Evolutionary conservation across 202 grass and related monocot genomes (phyloP), one percentile per base, ranked within the genome.

Genomic region (Setaria viridis): DNA sequence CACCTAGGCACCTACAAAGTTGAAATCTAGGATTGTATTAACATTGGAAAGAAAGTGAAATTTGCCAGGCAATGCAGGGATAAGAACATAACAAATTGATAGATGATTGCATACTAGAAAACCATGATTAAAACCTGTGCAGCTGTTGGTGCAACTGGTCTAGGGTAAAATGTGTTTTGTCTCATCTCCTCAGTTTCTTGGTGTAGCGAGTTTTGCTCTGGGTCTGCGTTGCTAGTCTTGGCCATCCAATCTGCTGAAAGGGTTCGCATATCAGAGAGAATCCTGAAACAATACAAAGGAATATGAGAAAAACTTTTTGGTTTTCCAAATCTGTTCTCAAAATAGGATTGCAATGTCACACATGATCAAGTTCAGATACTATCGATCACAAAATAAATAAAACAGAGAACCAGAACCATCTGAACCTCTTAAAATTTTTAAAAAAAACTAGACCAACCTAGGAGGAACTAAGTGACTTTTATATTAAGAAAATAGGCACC

Each of bases 191-290:
- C 93, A 72, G 77, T 89, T 88, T 94, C 96, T 91, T 95, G 93
- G 62, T 93, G 91, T 70, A 94, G 60, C 0, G 90, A 94, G 74
- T 85, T 86, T 67, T 92, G 88, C 73, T 98, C 96, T 73, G 88
- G 86, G 41, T 93, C 93, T 87, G 85, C 80, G 87, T 95, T 98
- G 73, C 82, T 98, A 63, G 85, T 89, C 75, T 94, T 98, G 74
- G 96, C 96, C 96, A 95, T 98, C 93, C 96, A 98, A 89, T 98
- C 96, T 87, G 93, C 93, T 71, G 96, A 95, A 59, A 98, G 90
- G 60, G 96, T 98, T 86, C 88, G 89, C 96, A 98, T 98, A 95
- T 98, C 96, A 82, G 93, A 94, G 58, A 98, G 91, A 82, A 98
- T 95, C 93, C 96, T 98, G 91, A 88, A 92, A 94, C 74, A 85